phyloP scores from a whole-genome alignment of 129 eudicot species.

The Logfia minima region DNA sequence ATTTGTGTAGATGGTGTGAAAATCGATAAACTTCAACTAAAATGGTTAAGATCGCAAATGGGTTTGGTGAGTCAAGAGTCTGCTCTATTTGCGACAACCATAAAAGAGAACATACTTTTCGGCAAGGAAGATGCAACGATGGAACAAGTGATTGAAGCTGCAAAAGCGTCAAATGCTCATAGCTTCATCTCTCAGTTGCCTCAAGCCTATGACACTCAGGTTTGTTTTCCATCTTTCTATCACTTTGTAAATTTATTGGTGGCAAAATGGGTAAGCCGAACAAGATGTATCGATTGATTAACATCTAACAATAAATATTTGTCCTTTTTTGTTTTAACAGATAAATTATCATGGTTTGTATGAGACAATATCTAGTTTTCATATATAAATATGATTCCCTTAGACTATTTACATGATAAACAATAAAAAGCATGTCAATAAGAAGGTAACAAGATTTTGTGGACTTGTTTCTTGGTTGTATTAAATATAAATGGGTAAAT shows the following conservation, averaged over 20 bases:
- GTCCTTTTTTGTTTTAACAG: background rate
- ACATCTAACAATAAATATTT: background rate
- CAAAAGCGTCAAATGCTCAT: conserved; percentile 94
- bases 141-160: conserved; percentile 82
- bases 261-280: background rate
- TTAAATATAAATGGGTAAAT: conserved; percentile 15
- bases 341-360: no score
- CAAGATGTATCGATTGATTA: background rate
- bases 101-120: conserved; percentile 89
- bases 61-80: conserved; percentile 98
- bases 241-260: background rate
- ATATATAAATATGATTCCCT: background rate
- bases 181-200: conserved; percentile 83
- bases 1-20: conserved; percentile 73
- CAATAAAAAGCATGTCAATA: background rate
- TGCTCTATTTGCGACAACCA: conserved; percentile 81
- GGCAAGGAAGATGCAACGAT: conserved; percentile 88
- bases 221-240: conserved; percentile 16
- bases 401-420: background rate
- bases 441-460: background rate
- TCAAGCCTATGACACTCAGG: conserved; percentile 91
- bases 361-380: background rate
- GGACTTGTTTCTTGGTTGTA: background rate
- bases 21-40: conserved; percentile 66
- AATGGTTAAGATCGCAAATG: conserved; percentile 95